Evolutionary conservation across 176 grass and related monocot species (phyloP), one percentile per base, ranked within the genome.

Genomic region (Tillandsia fasciculata): DNA sequence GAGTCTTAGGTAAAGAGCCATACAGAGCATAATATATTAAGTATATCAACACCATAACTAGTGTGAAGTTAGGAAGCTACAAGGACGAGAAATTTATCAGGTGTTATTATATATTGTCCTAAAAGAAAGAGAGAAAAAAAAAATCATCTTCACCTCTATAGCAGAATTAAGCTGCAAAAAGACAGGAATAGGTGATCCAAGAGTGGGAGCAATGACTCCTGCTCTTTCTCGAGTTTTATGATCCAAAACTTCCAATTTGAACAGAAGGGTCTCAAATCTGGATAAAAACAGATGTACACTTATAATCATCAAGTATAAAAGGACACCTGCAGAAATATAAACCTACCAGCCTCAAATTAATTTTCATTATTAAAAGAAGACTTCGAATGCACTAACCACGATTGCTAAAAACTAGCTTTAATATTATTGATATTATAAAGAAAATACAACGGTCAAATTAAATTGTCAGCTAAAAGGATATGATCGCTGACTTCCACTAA

Each of bases 211-310:
- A 87, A 92, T 89, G 49, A 79, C 64, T 78, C 88, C 93, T 80
- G 88, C 81, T 87, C 86, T 89, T 84, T 96, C 93, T 85, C 93
- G 86, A 84, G 88, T 77, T 82, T 89, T 96, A 50, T 92, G 88
- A 53, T 96, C 93, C 81, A 96, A 89, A 80, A 85, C 79, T 81
- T 96, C 88, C 71, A 96, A 79, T 71, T 96, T 96, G 88, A 96
- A 96, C 49, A 96, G 63, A 52, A 92, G 78, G 68, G 83, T 72
- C 79, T 96, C 93, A 77, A 96, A 83, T 77, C 93, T 96, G 84
- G 56, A 70, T 17, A 6, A 8, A 59, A 59, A 59, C 54, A 59
- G n/a, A 59, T 59, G 54, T 20, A 59, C 20, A 42, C 33, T 42
- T 42, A 59, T 8, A 59, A 59, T 59, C 14, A 59, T 59, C 8